Base-by-base conservation (phyloP, 2,329 filamentous ascomycete species). In the Rhytidhysteron rufulum region DNA sequence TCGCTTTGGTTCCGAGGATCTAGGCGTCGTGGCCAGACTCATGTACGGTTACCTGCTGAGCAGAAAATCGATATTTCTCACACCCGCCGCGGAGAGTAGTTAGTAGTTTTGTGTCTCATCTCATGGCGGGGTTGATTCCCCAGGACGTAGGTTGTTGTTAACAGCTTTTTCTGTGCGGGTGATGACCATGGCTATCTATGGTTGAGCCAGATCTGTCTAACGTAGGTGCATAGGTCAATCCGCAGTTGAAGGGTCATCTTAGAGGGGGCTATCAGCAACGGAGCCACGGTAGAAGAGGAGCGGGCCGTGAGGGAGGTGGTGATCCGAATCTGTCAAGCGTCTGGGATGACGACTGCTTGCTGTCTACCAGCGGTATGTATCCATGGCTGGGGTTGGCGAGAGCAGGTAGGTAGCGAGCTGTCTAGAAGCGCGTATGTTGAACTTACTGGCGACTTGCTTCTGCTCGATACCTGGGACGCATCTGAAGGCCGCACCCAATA, bases 241-340 rank as follows among this genome's bases (percentile, higher is more conserved):
- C 72, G 5, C 74, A 77, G 47, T 55, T 77, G 34, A 77, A 77
- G 46, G 74, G 74, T 4, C 75, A 78, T 58, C 62, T 77, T 13
- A 68, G 64, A 48, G 74, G 73, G n/a, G 3, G 71, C 73, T 1
- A 47, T 77, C 19, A 76, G 76, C 45, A 69, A 69, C 38, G 74
- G 74, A 3, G 73, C 72, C 24, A 69, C 68, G 2, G 59, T 68
- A 18, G 71, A 71, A 22, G 66, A 77, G 51, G 73, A 77, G 9
- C 63, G 61, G 45, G 73, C 73, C 3, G 72, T 77, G 17, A 65
- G 73, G 39, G 62, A 67, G 20, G 51, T 73, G 22, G 65, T 69
- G 6, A 67, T 76, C 15, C 54, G 62, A 38, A 68, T 77, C 37
- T 77, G 73, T 50, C 55, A 69, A 44, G 70, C 69, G 18, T 58